Base-by-base conservation (phyloP, 2,329 filamentous ascomycete genomes). In the Clarireedia sp. region DNA sequence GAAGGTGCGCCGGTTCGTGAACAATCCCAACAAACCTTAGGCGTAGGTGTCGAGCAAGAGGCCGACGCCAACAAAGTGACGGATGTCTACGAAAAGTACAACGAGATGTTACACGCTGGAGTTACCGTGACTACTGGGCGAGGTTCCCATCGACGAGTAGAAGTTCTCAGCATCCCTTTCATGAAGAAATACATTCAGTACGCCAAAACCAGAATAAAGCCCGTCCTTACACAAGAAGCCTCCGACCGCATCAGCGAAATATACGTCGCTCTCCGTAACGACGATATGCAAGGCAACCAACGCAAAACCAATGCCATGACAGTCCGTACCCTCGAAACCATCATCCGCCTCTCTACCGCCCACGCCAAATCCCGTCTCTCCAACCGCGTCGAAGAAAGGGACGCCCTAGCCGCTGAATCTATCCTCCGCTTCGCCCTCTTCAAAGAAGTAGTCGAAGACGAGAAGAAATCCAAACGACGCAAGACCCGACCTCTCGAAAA, bases 181-280 rank as follows among this genome's bases (percentile, higher is more conserved):
- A 90, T 99, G 77, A 99, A 99, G 76, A 99, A 99, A 74, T 99
- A 96, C 71, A 95, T 99, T 46, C 94, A 99, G 69, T 99, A 99
- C 71, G 90, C 94, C 61, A 99, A 99, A 75, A 87, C 82, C 37
- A 79, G 94, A 68, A 81, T 96, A 67, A 95, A 90, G 79, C 94
- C 94, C 0, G 77, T 95, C 41, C 76, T 99, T 59, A 96, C 91
- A 0, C 90, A 94, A 68, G 90, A 90, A 45, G 92, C 94, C 5
- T 89, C 90, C 10, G 90, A 96, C 64, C 89, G 95, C 60, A 95
- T 99, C 66, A 85, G 91, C 38, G 82, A 89, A 33, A 88, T 91
- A 16, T 99, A 97, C 69, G 94, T 95, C 37, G 88, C 89, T 9
- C 79, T 99, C 19, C 84, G 94, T 62, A 99, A 99, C 69, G 94